phyloP scores from a whole-genome alignment of 2,329 filamentous ascomycete genomes.

The Camillea tinctor region DNA sequence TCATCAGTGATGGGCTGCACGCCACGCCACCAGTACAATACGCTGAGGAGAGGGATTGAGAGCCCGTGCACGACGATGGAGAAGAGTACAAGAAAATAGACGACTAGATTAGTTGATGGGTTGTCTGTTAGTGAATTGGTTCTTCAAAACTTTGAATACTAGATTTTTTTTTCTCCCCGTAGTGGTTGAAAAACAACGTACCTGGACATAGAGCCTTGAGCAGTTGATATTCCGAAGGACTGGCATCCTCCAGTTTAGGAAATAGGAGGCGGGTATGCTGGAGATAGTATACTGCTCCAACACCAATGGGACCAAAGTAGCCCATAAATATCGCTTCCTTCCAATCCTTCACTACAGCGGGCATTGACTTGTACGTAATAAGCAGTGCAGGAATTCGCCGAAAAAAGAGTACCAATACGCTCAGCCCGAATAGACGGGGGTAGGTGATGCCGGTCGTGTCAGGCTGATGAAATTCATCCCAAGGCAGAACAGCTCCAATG shows the following conservation, averaged over 20 bases:
- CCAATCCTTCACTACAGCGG: constrained; percentile 48
- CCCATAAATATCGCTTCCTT: constrained; percentile 62
- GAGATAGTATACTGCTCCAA: constrained; percentile 74
- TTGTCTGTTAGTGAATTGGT: background rate
- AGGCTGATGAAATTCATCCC: constrained; percentile 53
- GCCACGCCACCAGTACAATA: constrained; percentile 38
- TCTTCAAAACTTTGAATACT: background rate
- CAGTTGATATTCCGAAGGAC: constrained; percentile 28
- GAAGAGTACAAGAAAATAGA: constrained; percentile 42
- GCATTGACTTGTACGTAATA: constrained; percentile 55
- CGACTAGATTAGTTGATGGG: constrained; percentile 22
- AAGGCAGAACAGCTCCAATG: constrained; percentile 55
- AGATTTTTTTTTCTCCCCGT: background rate
- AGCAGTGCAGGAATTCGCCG: constrained; percentile 58
- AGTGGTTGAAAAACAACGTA: constrained; percentile 8
- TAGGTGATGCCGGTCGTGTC: constrained; percentile 52
- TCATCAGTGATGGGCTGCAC: constrained; percentile 44
- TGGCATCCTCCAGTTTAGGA: constrained; percentile 24
- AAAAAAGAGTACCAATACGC: constrained; percentile 51
- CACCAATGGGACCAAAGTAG: constrained; percentile 75
- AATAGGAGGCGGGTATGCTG: constrained; percentile 45
- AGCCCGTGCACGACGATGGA: constrained; percentile 48
- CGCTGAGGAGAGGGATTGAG: constrained; percentile 44
- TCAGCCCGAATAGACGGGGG: constrained; percentile 49
- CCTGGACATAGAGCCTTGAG: constrained; percentile 37